Conservation (phyloP, 192 early-diverging fungal genomes). For the Thamnidium elegans region DNA sequence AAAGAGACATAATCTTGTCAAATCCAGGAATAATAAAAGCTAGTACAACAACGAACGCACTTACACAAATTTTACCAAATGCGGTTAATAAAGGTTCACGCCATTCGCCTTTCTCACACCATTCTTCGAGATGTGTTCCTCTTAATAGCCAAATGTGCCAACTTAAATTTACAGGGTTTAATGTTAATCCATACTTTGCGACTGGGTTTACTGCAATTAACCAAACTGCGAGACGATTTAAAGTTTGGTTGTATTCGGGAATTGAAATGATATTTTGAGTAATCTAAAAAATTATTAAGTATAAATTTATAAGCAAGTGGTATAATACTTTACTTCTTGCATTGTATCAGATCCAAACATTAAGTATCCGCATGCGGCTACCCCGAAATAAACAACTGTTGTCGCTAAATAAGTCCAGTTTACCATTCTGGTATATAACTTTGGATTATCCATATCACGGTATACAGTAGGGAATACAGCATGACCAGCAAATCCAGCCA, state of each 20-base stretch:
- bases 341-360: conserved; percentile 69
- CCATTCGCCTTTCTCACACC: conserved; percentile 19
- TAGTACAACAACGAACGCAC: conserved; percentile 18
- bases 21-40: conserved; percentile 32
- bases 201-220: conserved; percentile 70
- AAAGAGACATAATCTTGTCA: conserved; percentile 33
- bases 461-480: conserved; percentile 70
- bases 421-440: conserved; percentile 46
- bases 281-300: conserved; percentile 40
- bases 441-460: conserved; percentile 60
- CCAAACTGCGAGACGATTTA: conserved; percentile 58
- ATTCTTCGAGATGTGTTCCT: conserved; percentile 22
- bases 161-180: conserved; percentile 60
- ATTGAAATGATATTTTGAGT: conserved; percentile 65
- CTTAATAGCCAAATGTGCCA: conserved; percentile 39
- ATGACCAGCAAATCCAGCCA: conserved; percentile 59
- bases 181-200: conserved; percentile 66
- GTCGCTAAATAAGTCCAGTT: conserved; percentile 57
- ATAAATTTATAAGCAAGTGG: neutral
- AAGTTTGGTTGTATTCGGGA: conserved; percentile 51
- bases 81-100: conserved; percentile 18
- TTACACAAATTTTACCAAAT: conserved; percentile 28
- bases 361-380: conserved; percentile 56
- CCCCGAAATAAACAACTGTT: conserved; percentile 49
- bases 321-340: conserved; percentile 45